Conservation (phyloP, 352 stramenopile species). For the Plasmopara muralis region DNA sequence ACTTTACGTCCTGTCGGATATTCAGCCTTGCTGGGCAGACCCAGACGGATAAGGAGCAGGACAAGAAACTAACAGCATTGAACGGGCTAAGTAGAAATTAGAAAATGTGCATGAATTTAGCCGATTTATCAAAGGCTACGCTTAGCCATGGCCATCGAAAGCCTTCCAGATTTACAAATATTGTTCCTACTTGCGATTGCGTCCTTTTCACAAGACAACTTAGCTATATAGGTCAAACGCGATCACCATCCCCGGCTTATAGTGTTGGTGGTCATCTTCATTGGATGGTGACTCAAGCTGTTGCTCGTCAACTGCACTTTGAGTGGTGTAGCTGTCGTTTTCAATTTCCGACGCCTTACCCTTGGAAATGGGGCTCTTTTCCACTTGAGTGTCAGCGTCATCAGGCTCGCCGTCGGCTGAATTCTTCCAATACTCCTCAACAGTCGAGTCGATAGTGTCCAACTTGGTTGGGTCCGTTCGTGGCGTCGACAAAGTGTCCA, state of each 20-base stretch:
- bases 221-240: neutral
- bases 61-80: no score
- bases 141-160: no score
- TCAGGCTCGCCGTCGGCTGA: neutral
- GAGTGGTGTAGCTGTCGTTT: neutral
- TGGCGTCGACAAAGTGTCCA: no score
- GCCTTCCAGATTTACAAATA: no score
- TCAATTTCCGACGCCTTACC: neutral
- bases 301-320: neutral
- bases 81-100: no score
- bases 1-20: constrained; percentile 75
- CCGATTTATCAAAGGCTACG: no score
- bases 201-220: no score
- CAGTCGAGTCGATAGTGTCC: neutral
- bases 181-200: no score
- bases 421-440: neutral
- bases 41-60: neutral
- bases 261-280: neutral
- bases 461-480: no score
- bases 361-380: neutral
- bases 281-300: neutral
- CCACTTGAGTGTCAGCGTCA: neutral
- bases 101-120: no score
- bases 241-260: neutral
- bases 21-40: constrained; percentile 67